Percentiles rank a stretch among this genome's conserved stretches.
Conservation (phyloP, 1,284 basidiomycete genomes). For the Cutaneotrichosporon mucoides region DNA sequence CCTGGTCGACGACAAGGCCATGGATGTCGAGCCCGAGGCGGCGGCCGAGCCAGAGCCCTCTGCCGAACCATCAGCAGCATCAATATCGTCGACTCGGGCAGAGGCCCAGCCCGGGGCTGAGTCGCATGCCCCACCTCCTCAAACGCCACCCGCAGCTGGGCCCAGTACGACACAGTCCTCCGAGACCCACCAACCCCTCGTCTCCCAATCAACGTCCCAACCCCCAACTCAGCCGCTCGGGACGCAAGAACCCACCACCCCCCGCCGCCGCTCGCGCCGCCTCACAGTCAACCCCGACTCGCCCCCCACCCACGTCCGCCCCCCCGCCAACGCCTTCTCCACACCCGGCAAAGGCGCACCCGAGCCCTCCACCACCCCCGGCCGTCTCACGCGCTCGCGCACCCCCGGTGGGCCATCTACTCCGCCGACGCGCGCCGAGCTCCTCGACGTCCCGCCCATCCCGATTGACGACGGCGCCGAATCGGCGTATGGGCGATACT, state of each 20-base stretch:
- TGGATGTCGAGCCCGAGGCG: background rate
- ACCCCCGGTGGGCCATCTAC: background rate
- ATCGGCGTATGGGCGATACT: conserved; percentile 39
- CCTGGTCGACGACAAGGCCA: background rate
- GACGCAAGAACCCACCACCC: background rate
- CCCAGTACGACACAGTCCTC: no score
- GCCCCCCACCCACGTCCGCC: background rate
- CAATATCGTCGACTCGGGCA: no score
- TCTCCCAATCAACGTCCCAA: no score
- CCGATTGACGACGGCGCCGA: conserved; percentile 21
- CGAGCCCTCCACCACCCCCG: background rate
- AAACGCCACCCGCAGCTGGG: no score
- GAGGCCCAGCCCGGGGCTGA: no score
- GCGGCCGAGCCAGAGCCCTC: no score
- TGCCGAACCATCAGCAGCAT: no score
- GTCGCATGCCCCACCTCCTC: no score
- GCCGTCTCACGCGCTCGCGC: background rate
- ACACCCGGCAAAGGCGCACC: background rate
- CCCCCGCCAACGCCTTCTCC: background rate
- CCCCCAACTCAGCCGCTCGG: no score
- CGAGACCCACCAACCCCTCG: no score
- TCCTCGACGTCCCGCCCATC: conserved; percentile 18
- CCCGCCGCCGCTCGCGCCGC: background rate
- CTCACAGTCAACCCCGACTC: background rate
- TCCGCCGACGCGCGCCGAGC: conserved; percentile 13